Percentiles rank a stretch among this genome's conserved stretches.
These are phyloP conservation scores for Phytophthora idaei DNA, from an alignment of 352 stramenopile genomes.

Conservation along the genomic window DNA sequence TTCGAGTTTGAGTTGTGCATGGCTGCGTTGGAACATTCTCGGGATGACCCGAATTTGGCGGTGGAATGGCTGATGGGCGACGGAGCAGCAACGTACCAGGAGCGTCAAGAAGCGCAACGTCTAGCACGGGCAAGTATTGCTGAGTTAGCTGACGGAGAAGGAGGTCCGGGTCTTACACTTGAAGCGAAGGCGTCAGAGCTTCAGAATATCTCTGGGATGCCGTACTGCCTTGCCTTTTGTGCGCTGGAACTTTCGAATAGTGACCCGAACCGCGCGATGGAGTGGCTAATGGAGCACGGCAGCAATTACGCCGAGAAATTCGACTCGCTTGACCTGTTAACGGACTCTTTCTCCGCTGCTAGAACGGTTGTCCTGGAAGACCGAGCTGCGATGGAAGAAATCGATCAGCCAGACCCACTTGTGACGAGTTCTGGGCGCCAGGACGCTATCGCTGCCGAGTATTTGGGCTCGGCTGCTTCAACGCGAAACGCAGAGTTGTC, in stretches of 20 bases:
- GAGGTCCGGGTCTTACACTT: constrained; percentile 35
- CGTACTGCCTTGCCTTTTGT: constrained; percentile 58
- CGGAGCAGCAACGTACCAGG: constrained; percentile 73
- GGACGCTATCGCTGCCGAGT: constrained; percentile 18
- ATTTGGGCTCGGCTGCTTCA: constrained; percentile 30
- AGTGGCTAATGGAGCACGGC: constrained; percentile 89
- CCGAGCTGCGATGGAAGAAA: constrained; percentile 73
- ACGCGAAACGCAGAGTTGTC: constrained; percentile 14
- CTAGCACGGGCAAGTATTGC: constrained; percentile 55
- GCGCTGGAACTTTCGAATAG: constrained; percentile 78
- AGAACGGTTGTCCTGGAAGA: constrained; percentile 59
- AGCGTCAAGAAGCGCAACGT: constrained; percentile 66
- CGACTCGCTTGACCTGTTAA: constrained; percentile 53
- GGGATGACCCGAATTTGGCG: constrained; percentile 83
- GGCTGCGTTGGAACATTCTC: constrained; percentile 76
- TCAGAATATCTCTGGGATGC: constrained; percentile 79
- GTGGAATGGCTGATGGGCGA: constrained; percentile 89
- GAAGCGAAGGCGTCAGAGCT: constrained; percentile 77
- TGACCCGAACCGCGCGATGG: constrained; percentile 87
- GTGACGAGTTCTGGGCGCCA: constrained; percentile 38
- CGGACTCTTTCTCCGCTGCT: constrained; percentile 55
- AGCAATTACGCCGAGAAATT: constrained; percentile 58
- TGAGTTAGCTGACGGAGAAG: constrained; percentile 28
- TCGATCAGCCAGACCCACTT: constrained; percentile 74
- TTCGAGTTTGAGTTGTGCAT: constrained; percentile 91